Percentiles rank a stretch among this genome's conserved stretches.
These are phyloP conservation scores for Phialophora chinensis DNA, from an alignment of 2,329 filamentous ascomycete species.

Conservation along the genomic window DNA sequence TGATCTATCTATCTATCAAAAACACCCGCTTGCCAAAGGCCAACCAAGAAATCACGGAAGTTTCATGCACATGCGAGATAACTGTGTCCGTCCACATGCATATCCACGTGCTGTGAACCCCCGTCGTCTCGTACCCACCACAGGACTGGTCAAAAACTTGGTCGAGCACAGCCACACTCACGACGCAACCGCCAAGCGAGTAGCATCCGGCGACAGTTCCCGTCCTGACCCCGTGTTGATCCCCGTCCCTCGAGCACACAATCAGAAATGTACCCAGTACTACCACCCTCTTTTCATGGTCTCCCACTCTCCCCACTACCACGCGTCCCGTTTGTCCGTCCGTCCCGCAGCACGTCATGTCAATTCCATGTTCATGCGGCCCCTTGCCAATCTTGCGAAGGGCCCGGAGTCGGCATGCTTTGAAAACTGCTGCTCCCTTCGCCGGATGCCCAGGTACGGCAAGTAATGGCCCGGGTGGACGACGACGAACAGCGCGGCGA, in stretches of 20 bases:
- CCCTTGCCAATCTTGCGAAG: constrained; percentile 22
- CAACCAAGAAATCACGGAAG: too few species aligned
- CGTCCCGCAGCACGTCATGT: constrained; percentile 1
- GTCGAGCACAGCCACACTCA: not conserved
- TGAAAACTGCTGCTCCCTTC: constrained; percentile 30
- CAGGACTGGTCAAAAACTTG: too few species aligned
- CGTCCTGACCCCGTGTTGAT: not conserved
- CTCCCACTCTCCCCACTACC: not conserved
- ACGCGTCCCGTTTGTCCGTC: too few species aligned
- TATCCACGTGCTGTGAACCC: too few species aligned
- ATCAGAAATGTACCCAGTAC: not conserved
- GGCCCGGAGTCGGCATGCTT: constrained; percentile 29
- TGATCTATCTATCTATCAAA: too few species aligned
- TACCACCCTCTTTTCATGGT: not conserved
- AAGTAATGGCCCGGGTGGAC: constrained; percentile 33
- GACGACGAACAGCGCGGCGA: constrained; percentile 27
- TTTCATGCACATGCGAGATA: too few species aligned
- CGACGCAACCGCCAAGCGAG: not conserved
- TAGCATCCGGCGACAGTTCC: not conserved
- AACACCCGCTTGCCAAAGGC: too few species aligned
- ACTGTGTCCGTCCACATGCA: too few species aligned
- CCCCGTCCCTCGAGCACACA: not conserved
- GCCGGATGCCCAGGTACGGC: constrained; percentile 31
- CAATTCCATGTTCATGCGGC: constrained; percentile 22
- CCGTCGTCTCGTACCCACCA: too few species aligned